These are phyloP conservation scores for Clitocybe nebularis DNA, from an alignment of 1,284 basidiomycete species.

Conservation along the genomic window DNA sequence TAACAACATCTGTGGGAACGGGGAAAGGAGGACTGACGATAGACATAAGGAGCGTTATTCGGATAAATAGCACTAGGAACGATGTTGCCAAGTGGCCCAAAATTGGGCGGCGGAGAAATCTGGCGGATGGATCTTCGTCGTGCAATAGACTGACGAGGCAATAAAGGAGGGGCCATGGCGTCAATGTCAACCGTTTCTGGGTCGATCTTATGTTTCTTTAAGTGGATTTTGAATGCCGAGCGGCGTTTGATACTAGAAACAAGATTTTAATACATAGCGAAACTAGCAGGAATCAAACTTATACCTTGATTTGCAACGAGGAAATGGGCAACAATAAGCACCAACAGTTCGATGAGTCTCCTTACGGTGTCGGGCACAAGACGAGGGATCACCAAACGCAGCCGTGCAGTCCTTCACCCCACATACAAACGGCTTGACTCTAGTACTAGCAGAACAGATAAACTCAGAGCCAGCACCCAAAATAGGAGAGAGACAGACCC, in stretches of 20 bases:
- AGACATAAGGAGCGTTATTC: neutral
- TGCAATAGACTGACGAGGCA: conserved; percentile 14
- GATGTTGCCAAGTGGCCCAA: neutral
- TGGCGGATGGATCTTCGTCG: conserved; percentile 11
- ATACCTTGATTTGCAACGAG: conserved; percentile 45
- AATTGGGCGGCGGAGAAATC: conserved; percentile 2
- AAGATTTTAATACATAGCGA: neutral
- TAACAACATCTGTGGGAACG: neutral
- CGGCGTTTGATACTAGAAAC: conserved; percentile 55
- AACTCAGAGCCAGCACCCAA: conserved; percentile 1
- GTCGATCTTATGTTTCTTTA: conserved; percentile 45
- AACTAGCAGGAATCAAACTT: too few species aligned
- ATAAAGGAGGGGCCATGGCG: conserved; percentile 22
- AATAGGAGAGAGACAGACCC: conserved; percentile 18
- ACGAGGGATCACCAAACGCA: conserved; percentile 62
- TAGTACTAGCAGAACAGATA: conserved; percentile 35
- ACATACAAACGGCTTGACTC: conserved; percentile 49
- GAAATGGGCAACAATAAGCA: conserved; percentile 40
- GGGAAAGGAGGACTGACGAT: neutral
- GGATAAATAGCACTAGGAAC: neutral
- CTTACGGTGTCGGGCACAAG: conserved; percentile 54
- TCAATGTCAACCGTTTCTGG: conserved; percentile 24
- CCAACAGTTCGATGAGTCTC: conserved; percentile 45
- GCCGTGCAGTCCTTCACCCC: conserved; percentile 37
- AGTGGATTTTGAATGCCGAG: conserved; percentile 50